A percentile compares a stretch with the other conserved stretches of the same genome.
Conservation (phyloP, 2,329 filamentous ascomycete species). For the Pseudogymnoascus sp. region DNA sequence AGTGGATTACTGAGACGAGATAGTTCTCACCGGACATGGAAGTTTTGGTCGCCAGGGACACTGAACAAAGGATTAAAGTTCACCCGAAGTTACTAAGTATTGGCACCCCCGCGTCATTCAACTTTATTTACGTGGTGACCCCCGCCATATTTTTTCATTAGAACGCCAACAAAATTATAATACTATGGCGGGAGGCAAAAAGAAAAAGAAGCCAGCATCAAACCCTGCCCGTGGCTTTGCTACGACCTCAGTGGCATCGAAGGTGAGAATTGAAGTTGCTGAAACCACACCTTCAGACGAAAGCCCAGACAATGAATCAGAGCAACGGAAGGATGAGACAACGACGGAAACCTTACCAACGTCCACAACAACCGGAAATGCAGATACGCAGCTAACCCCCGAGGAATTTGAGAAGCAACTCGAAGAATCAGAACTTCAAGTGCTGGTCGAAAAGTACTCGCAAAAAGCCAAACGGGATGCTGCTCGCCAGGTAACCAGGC, state of each 20-base stretch:
- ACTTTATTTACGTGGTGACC: slow-evolving; percentile 8
- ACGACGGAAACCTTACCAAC: slow-evolving; percentile 4
- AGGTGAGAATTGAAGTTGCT: slow-evolving; percentile 55
- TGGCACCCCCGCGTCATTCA: slow-evolving; percentile 8
- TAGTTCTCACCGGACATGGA: neutral
- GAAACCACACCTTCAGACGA: slow-evolving; percentile 22
- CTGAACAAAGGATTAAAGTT: slow-evolving; percentile 7
- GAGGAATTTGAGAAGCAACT: slow-evolving; percentile 87
- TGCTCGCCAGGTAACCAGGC: slow-evolving; percentile 62
- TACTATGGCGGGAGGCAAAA: slow-evolving; percentile 45
- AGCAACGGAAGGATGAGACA: slow-evolving; percentile 10
- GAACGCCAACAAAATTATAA: slow-evolving; percentile 3
- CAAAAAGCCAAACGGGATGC: slow-evolving; percentile 73
- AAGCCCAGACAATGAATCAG: slow-evolving; percentile 12
- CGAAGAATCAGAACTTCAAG: slow-evolving; percentile 82
- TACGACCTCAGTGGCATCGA: slow-evolving; percentile 85
- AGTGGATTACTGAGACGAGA: neutral
- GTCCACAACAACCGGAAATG: slow-evolving; percentile 17
- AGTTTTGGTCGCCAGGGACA: slow-evolving; percentile 6
- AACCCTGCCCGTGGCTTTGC: slow-evolving; percentile 91
- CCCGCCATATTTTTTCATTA: slow-evolving; percentile 7
- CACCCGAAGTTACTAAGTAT: slow-evolving; percentile 5
- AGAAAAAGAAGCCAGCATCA: slow-evolving; percentile 82
- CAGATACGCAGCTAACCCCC: slow-evolving; percentile 48
- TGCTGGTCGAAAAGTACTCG: slow-evolving; percentile 76